A percentile compares a stretch with the other conserved stretches of the same genome.
Evolutionary conservation across 306 rosid genomes (phyloP).

Genomic region (Alnus glutinosa): DNA sequence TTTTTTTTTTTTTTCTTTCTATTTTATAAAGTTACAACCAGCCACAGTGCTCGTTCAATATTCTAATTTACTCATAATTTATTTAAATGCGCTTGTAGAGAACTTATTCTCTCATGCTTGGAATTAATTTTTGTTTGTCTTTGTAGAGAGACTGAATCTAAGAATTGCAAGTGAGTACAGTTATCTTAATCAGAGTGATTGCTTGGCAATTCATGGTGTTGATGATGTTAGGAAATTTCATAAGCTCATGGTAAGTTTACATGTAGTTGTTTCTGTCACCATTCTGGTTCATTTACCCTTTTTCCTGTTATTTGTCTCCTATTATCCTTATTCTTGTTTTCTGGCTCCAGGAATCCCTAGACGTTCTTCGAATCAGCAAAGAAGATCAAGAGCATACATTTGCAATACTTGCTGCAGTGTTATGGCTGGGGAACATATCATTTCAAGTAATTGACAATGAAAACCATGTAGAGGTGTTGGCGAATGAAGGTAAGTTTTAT

Average conservation of each 20-base stretch:
- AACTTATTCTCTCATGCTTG: conserved; percentile 19
- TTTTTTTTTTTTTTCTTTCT: neutral
- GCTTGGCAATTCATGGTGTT: conserved; percentile 69
- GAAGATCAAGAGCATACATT: conserved; percentile 79
- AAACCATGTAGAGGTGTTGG: conserved; percentile 72
- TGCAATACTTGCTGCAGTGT: conserved; percentile 66
- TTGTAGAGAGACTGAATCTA: conserved; percentile 77
- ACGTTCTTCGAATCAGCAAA: conserved; percentile 51
- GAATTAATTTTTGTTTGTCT: conserved; percentile 21
- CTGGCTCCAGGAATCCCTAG: conserved; percentile 66
- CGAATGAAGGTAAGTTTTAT: conserved; percentile 72
- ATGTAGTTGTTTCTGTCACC: conserved; percentile 29
- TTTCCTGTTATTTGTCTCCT: conserved; percentile 24
- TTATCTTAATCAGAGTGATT: conserved; percentile 86
- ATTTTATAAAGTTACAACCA: neutral
- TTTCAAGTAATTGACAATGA: conserved; percentile 62
- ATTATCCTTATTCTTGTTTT: conserved; percentile 17
- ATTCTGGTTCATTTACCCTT: conserved; percentile 13
- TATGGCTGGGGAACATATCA: conserved; percentile 96
- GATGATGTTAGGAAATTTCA: conserved; percentile 65
- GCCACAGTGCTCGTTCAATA: neutral
- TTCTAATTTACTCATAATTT: conserved; percentile 17
- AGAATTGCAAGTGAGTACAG: conserved; percentile 70
- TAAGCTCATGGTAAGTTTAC: conserved; percentile 59
- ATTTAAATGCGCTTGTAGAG: conserved; percentile 1